These are phyloP conservation scores for Tricholoma sp. DNA, from an alignment of 768 basidiomycete genomes.

Conservation along the genomic window DNA sequence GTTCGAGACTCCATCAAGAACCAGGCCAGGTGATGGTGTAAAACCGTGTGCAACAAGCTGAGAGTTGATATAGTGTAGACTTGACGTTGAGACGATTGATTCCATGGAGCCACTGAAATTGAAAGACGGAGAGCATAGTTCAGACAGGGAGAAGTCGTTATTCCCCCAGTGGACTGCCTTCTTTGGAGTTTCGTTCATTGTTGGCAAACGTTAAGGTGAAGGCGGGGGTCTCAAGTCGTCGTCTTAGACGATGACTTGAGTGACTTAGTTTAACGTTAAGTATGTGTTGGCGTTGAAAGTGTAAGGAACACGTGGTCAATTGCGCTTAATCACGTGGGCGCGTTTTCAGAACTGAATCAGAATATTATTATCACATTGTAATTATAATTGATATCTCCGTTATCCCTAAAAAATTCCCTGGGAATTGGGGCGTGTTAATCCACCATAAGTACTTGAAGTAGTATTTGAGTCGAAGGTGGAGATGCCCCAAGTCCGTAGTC, in stretches of 20 bases:
- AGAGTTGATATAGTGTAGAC: conserved; percentile 73
- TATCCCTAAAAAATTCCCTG: too few relatives aligned
- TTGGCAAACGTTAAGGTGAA: too few relatives aligned
- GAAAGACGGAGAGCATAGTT: conserved; percentile 38
- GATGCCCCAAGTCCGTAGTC: too few relatives aligned
- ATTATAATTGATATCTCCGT: too few relatives aligned
- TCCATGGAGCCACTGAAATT: conserved; percentile 42
- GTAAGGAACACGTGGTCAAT: not conserved
- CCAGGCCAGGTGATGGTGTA: conserved; percentile 55
- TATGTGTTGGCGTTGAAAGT: not conserved
- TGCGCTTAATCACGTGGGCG: conserved; percentile 22
- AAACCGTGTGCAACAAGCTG: conserved; percentile 85
- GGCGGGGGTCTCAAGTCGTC: too few relatives aligned
- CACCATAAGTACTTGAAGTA: too few relatives aligned
- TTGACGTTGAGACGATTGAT: conserved; percentile 50
- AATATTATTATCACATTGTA: too few relatives aligned
- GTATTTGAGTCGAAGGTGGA: too few relatives aligned
- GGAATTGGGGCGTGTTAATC: too few relatives aligned
- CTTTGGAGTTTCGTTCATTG: conserved; percentile 37
- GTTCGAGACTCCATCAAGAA: conserved; percentile 57
- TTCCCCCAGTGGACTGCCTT: conserved; percentile 51
- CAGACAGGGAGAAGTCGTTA: conserved; percentile 38
- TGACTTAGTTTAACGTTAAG: too few relatives aligned
- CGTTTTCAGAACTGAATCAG: too few relatives aligned
- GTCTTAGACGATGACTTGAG: too few relatives aligned